Percentiles rank a stretch among this genome's conserved stretches.
phyloP scores from a whole-genome alignment of 306 rosid genomes.

The Vigna unguiculata region DNA sequence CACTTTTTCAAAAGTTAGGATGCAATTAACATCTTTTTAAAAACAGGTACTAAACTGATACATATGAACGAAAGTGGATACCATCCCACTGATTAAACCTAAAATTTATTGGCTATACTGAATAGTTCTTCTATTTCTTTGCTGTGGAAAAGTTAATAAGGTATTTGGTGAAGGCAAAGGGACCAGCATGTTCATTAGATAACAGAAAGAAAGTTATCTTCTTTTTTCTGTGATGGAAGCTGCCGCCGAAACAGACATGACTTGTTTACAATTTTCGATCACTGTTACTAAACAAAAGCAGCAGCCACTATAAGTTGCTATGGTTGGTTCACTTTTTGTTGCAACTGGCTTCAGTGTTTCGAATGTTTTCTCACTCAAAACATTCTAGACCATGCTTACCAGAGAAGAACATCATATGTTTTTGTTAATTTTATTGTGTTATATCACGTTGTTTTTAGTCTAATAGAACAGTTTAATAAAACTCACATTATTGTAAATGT shows the following conservation, averaged over 20 bases:
- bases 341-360: background rate
- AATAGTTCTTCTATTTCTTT: background rate
- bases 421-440: too few relatives aligned
- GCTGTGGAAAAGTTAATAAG: background rate
- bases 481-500: too few relatives aligned
- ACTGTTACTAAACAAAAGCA: background rate
- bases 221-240: slow-evolving; percentile 18
- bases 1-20: too few relatives aligned
- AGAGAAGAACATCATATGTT: too few relatives aligned
- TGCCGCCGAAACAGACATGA: background rate
- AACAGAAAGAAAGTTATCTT: background rate
- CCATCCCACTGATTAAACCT: too few relatives aligned
- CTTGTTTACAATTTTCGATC: background rate
- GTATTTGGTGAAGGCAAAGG: background rate
- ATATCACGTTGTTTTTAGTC: too few relatives aligned
- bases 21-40: too few relatives aligned
- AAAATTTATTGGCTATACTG: too few relatives aligned
- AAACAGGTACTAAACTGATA: too few relatives aligned
- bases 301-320: background rate
- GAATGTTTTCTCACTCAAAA: background rate
- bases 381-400: too few relatives aligned
- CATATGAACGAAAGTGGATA: too few relatives aligned
- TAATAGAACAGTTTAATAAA: too few relatives aligned
- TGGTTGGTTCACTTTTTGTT: background rate
- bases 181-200: slow-evolving; percentile 19